Evolutionary conservation across 139 green algal genomes (phyloP).

Genomic region (Astrephomene gubernaculifera): DNA sequence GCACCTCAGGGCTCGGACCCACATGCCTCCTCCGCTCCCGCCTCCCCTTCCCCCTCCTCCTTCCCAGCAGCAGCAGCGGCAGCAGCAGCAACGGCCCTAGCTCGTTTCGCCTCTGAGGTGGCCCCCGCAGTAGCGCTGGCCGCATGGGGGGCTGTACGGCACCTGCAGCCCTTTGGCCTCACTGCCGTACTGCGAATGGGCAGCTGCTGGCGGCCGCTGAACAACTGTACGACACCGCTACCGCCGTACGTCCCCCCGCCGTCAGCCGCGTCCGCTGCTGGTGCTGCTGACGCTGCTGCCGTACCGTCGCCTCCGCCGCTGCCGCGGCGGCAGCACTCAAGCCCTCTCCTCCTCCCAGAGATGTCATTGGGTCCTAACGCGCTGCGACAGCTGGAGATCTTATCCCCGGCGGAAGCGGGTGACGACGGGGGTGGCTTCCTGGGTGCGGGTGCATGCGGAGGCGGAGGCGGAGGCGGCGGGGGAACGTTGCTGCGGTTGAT

Average conservation of each 20-base stretch:
- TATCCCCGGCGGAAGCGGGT: conserved; percentile 25
- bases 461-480: conserved; percentile 6
- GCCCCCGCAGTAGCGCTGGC: conserved; percentile 66
- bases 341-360: not conserved
- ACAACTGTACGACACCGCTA: not conserved
- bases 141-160: conserved; percentile 70
- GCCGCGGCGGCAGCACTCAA: too few species aligned
- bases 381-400: conserved; percentile 74
- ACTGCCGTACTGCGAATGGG: conserved; percentile 70
- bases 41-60: too few species aligned
- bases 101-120: conserved; percentile 56
- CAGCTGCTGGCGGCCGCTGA: conserved; percentile 28
- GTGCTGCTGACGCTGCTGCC: too few species aligned
- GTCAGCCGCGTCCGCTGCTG: not conserved
- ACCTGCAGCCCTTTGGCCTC: conserved; percentile 78
- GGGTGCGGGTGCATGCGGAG: not conserved
- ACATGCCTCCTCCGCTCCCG: too few species aligned
- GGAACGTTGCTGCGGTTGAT: conserved; percentile 89
- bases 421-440: not conserved
- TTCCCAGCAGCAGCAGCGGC: too few species aligned
- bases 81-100: not conserved
- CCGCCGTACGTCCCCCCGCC: too few species aligned
- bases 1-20: too few species aligned
- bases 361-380: conserved; percentile 73
- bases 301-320: not conserved